Base-by-base conservation (phyloP, 768 basidiomycete genomes). In the Tephrocybe sp. region DNA sequence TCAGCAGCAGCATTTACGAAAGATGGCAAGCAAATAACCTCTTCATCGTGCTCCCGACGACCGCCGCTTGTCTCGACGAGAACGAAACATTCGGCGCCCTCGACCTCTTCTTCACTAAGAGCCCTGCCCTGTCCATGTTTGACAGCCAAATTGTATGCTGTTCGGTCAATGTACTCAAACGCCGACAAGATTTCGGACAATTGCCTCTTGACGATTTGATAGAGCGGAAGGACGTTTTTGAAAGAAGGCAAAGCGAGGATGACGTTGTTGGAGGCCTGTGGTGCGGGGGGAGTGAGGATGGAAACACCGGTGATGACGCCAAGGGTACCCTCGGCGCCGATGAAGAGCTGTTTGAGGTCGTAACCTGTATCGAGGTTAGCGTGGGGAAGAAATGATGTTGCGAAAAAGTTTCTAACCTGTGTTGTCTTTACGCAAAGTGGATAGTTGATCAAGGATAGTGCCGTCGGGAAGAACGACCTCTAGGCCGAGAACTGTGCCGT, bases 311-410 rank as follows among this genome's bases (percentile, higher is more conserved):
- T 99, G 52, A 99, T 84, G 47, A 99, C 76, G 38, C 97, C 97
- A 19, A 99, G 84, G 0, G 95, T 97, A 44, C 97, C 97, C 65
- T 99, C 97, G 5, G 90, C 86, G 11, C 97, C 97, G 57, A 99
- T 97, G 70, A 98, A 99, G 15, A 99, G 79, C 61, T 99, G 97
- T 68, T 99, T 98, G 39, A 99, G 76, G 66, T 99, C 97, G 64
- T 97, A 97, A 11, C 97, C 95, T 31, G 22, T 50, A 47, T 34
- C 15, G 40, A 33, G 41, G 38, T 41, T 36, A 52, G 24, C 15
- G 42, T 18, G 40, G 18, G 23, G 46, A 30, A 30, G 10, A 30
- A 46, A 39, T 13, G 16, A 13, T 11, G 42, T 18, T 12, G 23
- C 11, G 18, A 38, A 6, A 41, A 3, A 24, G 52, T 12, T 34